Evolutionary conservation across 768 basidiomycete species (phyloP).

Genomic region (Suillus weaverae): DNA sequence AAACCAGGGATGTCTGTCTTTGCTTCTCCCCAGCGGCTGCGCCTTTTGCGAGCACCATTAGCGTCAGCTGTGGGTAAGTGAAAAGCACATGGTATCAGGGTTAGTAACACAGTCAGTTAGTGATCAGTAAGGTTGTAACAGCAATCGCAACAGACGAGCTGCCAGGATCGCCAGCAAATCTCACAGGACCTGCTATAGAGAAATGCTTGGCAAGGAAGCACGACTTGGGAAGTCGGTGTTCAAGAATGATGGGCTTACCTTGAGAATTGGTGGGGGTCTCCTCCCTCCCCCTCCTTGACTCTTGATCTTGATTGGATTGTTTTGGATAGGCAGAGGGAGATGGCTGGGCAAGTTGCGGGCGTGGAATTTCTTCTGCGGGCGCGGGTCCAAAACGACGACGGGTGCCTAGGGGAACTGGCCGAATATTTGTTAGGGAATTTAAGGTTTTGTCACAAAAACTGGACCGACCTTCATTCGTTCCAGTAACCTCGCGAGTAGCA

Average conservation of each 20-base stretch:
- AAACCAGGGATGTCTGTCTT: conserved; percentile 89
- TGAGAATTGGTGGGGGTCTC: conserved; percentile 68
- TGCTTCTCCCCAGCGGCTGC: conserved; percentile 96
- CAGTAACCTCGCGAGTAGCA: conserved; percentile 85
- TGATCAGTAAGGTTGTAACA: conserved; percentile 35
- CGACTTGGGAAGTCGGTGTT: conserved; percentile 38
- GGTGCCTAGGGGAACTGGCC: conserved; percentile 74
- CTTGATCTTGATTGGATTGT: conserved; percentile 52
- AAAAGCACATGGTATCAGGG: conserved; percentile 43
- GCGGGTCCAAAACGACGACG: conserved; percentile 92
- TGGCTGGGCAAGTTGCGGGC: conserved; percentile 84
- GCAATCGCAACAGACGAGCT: conserved; percentile 7
- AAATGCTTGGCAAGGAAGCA: conserved; percentile 30
- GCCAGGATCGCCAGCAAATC: conserved; percentile 4
- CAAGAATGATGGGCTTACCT: conserved; percentile 62
- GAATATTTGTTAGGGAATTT: conserved; percentile 16
- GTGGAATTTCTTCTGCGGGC: conserved; percentile 75
- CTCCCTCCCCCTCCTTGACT: conserved; percentile 65
- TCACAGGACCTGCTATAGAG: conserved; percentile 8
- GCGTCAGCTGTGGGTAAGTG: conserved; percentile 64
- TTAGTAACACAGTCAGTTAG: conserved; percentile 53
- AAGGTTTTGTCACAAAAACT: conserved; percentile 6
- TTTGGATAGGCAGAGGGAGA: conserved; percentile 86
- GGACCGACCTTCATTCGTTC: conserved; percentile 84
- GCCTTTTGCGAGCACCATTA: conserved; percentile 89